Base-by-base conservation (phyloP, 108 stramenopile species). In the Pseudonitzschia delicatissima region DNA sequence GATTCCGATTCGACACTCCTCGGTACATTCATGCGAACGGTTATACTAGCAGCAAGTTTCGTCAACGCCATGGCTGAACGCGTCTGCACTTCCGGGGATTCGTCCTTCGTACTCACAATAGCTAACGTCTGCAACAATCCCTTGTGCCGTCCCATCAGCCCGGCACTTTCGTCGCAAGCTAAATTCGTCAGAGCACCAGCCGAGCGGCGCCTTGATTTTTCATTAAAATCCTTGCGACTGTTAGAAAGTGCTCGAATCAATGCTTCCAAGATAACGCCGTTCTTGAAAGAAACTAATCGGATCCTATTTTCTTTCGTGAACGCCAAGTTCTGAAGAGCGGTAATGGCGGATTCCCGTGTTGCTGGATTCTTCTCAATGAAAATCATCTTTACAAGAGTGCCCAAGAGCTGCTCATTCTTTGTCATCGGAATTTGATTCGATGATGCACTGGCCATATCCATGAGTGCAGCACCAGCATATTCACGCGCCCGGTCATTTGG, bases 171-270 rank as follows among this genome's bases (percentile, higher is more conserved):
- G 18, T 90, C 84, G 58, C 92, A 90, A 0, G 84, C 92, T 28
- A 93, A 67, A 67, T 93, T 93, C 0, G 92, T 93, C 48, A 93
- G 44, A 2, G 88, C 92, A 6, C 92, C 92, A 21, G 92, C 88
- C 15, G 88, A 77, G 37, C 92, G 73, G 4, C 92, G 71, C 8
- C 88, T 66, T 15, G 87, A 77, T 74, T 93, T 93, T 20, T 86
- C 89, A 36, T 74, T 74, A 27, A 8, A 49, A 33, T 62, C 73
- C 28, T 17, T 55, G 20, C 31, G 29, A 33, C 26, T 27, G 29
- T 33, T 55, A 33, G 29, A 33, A 21, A 85, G 63, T 2, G 78
- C 73, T 45, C 88, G 87, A 55, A 87, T 83, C 45, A 93, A 57
- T 8, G 88, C 87, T 66, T 88, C 88, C 35, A 93, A 61, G 6